Evolutionary conservation across 345 rosid species (phyloP).

Genomic region (Acer negundo): DNA sequence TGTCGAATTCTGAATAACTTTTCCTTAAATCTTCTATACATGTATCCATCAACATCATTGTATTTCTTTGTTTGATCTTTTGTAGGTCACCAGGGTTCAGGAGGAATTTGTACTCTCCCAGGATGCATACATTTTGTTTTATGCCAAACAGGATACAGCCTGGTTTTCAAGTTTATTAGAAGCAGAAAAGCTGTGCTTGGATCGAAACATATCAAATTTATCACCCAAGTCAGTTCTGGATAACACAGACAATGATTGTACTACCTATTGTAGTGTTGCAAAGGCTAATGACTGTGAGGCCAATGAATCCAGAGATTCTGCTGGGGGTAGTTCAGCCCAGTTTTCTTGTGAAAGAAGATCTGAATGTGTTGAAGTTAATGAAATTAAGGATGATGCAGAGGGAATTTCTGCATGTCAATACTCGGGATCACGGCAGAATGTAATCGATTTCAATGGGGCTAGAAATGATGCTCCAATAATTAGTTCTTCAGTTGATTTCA

Average conservation of each 20-base stretch:
- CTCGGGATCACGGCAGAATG: slow-evolving; percentile 5
- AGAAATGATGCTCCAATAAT: slow-evolving; percentile 24
- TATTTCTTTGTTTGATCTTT: slow-evolving; percentile 9
- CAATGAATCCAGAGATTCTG: slow-evolving; percentile 32
- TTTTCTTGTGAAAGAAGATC: slow-evolving; percentile 16
- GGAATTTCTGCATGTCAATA: slow-evolving; percentile 13
- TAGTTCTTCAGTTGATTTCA: slow-evolving; percentile 24
- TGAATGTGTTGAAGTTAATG: slow-evolving; percentile 18
- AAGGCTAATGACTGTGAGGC: slow-evolving; percentile 16
- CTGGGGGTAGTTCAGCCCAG: slow-evolving; percentile 20
- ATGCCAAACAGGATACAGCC: slow-evolving; percentile 65
- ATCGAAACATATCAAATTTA: slow-evolving; percentile 28
- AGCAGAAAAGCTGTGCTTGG: slow-evolving; percentile 29
- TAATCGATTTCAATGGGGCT: slow-evolving; percentile 13
- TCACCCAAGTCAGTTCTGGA: slow-evolving; percentile 89
- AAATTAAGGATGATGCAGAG: slow-evolving; percentile 7
- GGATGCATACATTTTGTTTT: slow-evolving; percentile 80
- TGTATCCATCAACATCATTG: background rate
- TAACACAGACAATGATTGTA: slow-evolving; percentile 32
- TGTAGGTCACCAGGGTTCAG: slow-evolving; percentile 57
- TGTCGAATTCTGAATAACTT: background rate
- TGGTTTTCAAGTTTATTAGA: slow-evolving; percentile 69
- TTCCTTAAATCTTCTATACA: background rate
- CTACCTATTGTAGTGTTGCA: slow-evolving; percentile 26
- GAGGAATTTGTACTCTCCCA: slow-evolving; percentile 65